Conservation (phyloP, 495 filamentous ascomycete species). For the Aspergillus taichungensis region DNA sequence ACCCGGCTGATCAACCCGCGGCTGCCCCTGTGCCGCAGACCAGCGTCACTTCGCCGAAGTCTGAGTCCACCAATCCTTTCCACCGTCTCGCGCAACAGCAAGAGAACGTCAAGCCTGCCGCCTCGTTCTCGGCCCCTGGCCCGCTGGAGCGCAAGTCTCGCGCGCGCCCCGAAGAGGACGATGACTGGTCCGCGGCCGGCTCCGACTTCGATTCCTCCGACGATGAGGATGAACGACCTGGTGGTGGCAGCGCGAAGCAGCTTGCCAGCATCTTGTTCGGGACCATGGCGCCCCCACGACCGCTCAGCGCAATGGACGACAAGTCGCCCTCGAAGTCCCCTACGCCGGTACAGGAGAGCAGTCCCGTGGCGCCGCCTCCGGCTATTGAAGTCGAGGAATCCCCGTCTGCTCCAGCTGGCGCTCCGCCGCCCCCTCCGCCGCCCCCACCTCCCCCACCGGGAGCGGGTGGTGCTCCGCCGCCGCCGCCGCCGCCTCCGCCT, state of each 20-base stretch:
- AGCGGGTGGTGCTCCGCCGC: constrained; percentile 23
- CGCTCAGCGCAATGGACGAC: constrained; percentile 72
- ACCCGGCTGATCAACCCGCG: constrained; percentile 20
- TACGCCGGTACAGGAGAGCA: constrained; percentile 28
- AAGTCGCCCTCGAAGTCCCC: constrained; percentile 41
- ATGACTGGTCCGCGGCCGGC: constrained; percentile 78
- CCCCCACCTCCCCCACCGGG: constrained; percentile 29
- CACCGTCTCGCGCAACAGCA: constrained; percentile 67
- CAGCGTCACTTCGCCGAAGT: constrained; percentile 18
- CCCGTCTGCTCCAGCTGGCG: constrained; percentile 10
- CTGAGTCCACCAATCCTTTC: constrained; percentile 87
- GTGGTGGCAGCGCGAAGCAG: constrained; percentile 75
- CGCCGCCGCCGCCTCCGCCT: constrained; percentile 36
- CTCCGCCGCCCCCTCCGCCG: constrained; percentile 20
- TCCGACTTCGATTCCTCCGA: constrained; percentile 64
- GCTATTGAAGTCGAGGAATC: constrained; percentile 4
- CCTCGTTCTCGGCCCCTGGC: constrained; percentile 21
- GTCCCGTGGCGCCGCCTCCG: constrained; percentile 18
- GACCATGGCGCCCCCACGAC: constrained; percentile 91
- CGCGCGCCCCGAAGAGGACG: constrained; percentile 65
- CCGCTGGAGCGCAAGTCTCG: constrained; percentile 43
- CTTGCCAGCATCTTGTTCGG: constrained; percentile 92
- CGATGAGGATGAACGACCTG: constrained; percentile 64
- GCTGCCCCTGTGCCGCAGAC: constrained; percentile 27
- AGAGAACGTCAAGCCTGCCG: constrained; percentile 23